These are phyloP conservation scores for Schwanniomyces polymorphus DNA, from an alignment of 805 yeast genomes.

Conservation along the genomic window DNA sequence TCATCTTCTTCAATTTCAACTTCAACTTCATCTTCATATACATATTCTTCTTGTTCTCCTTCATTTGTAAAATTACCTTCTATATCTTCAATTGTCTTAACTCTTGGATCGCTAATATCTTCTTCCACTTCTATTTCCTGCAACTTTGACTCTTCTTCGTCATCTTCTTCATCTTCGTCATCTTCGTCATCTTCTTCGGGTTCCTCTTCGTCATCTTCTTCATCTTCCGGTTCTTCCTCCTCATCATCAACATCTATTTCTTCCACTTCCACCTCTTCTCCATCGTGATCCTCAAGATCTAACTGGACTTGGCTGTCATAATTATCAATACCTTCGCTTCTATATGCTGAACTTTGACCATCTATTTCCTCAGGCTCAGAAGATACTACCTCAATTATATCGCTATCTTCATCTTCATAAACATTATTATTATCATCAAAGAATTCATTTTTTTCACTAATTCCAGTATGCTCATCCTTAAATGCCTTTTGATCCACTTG, in stretches of 20 bases:
- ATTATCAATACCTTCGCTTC: too few relatives aligned
- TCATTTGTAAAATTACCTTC: neutral
- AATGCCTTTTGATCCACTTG: slow-evolving; percentile 45
- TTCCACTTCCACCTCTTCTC: neutral
- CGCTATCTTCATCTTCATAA: slow-evolving; percentile 45
- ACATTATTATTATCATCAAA: neutral
- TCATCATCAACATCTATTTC: neutral
- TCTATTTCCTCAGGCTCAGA: slow-evolving; percentile 5
- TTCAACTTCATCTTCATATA: slow-evolving; percentile 38
- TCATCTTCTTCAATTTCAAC: slow-evolving; percentile 17
- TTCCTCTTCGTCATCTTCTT: slow-evolving; percentile 2
- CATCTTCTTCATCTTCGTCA: slow-evolving; percentile 6
- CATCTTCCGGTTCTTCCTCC: slow-evolving; percentile 3
- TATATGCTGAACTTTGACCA: slow-evolving; percentile 28
- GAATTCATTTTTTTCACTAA: slow-evolving; percentile 40
- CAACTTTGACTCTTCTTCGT: slow-evolving; percentile 28
- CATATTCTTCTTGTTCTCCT: slow-evolving; percentile 28
- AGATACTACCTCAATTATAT: slow-evolving; percentile 38
- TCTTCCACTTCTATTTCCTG: slow-evolving; percentile 49
- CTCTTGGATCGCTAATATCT: slow-evolving; percentile 19
- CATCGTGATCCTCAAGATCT: neutral
- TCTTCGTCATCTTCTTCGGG: neutral
- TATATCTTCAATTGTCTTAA: slow-evolving; percentile 2
- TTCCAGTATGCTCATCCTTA: slow-evolving; percentile 16
- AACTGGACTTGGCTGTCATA: too few relatives aligned